Percentiles rank a stretch among this genome's conserved stretches.
Evolutionary conservation across 139 green algal genomes (phyloP).

Genomic region (Coccomyxa sp.): DNA sequence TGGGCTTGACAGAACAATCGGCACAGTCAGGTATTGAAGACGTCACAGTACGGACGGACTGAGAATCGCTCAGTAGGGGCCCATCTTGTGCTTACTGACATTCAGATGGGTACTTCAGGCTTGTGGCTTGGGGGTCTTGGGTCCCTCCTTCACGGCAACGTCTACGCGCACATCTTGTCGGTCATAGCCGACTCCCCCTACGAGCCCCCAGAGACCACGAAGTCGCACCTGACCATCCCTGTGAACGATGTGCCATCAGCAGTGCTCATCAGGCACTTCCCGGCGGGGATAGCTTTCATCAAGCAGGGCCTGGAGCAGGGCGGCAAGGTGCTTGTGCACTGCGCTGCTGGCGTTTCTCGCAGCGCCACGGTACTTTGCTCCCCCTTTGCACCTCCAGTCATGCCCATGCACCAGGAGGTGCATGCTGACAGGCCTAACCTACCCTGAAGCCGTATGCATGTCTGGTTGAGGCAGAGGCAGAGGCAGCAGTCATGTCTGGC

Average conservation of each 20-base stretch:
- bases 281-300: background rate
- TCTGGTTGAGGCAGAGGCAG: background rate
- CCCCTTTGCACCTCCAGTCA: no score
- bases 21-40: no score
- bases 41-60: no score
- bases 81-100: no score
- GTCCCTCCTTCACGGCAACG: no score
- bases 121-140: no score
- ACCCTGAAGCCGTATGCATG: background rate
- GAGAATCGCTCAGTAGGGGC: no score
- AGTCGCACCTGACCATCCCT: background rate
- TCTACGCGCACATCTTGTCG: background rate
- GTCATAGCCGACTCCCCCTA: background rate
- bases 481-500: background rate
- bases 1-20: no score
- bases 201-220: background rate
- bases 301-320: background rate
- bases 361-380: background rate
- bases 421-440: background rate
- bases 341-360: background rate
- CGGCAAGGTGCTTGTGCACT: background rate
- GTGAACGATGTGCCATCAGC: background rate
- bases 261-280: background rate
- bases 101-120: no score
- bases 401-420: background rate